A percentile compares a stretch with the other conserved stretches of the same genome.
Evolutionary conservation across 805 yeast genomes (phyloP).

Genomic region (Torulaspora indica): DNA sequence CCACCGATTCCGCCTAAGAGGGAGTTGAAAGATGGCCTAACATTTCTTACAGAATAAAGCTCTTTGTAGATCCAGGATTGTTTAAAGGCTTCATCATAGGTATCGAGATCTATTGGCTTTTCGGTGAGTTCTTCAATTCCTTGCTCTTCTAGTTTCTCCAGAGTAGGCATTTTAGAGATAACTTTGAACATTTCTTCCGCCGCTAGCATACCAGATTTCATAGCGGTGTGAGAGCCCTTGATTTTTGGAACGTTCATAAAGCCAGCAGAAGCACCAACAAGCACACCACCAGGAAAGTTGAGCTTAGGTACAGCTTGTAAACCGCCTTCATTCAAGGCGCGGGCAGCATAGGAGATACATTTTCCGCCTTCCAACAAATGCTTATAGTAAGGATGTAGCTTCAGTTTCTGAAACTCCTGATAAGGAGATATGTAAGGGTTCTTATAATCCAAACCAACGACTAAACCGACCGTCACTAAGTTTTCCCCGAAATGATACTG

Average conservation of each 20-base stretch:
- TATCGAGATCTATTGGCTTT: constrained; percentile 46
- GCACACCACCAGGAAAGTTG: constrained; percentile 91
- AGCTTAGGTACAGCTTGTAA: constrained; percentile 86
- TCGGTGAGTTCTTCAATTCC: constrained; percentile 38
- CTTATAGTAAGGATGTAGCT: constrained; percentile 80
- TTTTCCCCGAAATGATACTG: constrained; percentile 96
- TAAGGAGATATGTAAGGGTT: constrained; percentile 96
- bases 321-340: constrained; percentile 98
- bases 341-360: constrained; percentile 90
- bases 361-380: constrained; percentile 78
- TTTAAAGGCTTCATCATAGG: constrained; percentile 61
- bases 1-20: constrained; percentile 81
- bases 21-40: constrained; percentile 83
- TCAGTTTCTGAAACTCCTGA: constrained; percentile 92
- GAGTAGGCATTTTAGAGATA: constrained; percentile 43
- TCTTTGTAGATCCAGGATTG: constrained; percentile 86
- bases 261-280: constrained; percentile 95
- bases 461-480: constrained; percentile 87
- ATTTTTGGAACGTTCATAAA: constrained; percentile 96
- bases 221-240: constrained; percentile 97
- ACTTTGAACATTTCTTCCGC: constrained; percentile 73
- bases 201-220: constrained; percentile 92
- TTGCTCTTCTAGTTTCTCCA: constrained; percentile 41
- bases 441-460: constrained; percentile 86
- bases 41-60: constrained; percentile 76